phyloP scores from a whole-genome alignment of 306 rosid species.

The Spatholobus suberectus region DNA sequence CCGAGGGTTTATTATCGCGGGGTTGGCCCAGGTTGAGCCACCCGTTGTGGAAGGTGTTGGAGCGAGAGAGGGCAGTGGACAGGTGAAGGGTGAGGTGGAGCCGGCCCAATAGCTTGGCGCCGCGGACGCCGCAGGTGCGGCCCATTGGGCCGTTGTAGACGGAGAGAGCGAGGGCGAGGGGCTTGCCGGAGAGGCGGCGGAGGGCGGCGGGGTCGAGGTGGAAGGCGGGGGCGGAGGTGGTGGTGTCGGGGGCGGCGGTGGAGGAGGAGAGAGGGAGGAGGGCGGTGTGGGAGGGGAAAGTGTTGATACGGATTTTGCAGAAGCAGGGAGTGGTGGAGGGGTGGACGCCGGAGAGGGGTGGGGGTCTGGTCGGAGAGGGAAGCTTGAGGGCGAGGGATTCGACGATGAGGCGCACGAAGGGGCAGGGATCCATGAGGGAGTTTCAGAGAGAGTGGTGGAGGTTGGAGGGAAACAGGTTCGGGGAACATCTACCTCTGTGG shows the following conservation, averaged over 20 bases:
- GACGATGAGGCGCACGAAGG: slow-evolving; percentile 67
- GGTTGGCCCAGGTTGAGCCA: slow-evolving; percentile 66
- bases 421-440: slow-evolving; percentile 78
- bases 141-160: slow-evolving; percentile 81
- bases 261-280: slow-evolving; percentile 65
- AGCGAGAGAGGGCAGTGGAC: slow-evolving; percentile 36
- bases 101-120: slow-evolving; percentile 73
- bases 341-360: slow-evolving; percentile 68
- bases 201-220: slow-evolving; percentile 63
- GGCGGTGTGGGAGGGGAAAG: slow-evolving; percentile 70
- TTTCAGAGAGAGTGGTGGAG: too few relatives aligned
- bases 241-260: slow-evolving; percentile 53
- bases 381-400: slow-evolving; percentile 78
- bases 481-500: slow-evolving; percentile 28
- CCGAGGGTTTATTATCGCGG: slow-evolving; percentile 43
- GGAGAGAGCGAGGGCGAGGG: slow-evolving; percentile 57
- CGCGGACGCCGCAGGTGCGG: slow-evolving; percentile 60
- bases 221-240: slow-evolving; percentile 63
- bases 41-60: slow-evolving; percentile 65
- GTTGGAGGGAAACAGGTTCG: not conserved
- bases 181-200: slow-evolving; percentile 60
- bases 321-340: slow-evolving; percentile 86
- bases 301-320: slow-evolving; percentile 64
- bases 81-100: slow-evolving; percentile 51
- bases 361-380: slow-evolving; percentile 59